Evolutionary conservation across 83 land plant genomes (phyloP).

Genomic region (Thuja plicata): DNA sequence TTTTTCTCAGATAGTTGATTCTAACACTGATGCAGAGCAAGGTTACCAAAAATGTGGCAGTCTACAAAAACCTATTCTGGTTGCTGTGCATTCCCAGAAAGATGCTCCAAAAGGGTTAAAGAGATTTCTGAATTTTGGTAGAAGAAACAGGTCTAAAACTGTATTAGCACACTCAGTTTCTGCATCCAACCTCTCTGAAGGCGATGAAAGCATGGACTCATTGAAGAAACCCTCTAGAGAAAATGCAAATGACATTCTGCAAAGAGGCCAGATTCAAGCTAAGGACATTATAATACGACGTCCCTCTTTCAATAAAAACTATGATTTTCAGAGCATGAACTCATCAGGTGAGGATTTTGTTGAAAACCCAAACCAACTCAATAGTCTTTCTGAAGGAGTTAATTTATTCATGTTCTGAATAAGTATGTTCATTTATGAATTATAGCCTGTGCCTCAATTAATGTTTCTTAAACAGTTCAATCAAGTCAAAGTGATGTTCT

Average conservation of each 20-base stretch:
- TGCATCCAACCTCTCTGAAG: constrained; percentile 19
- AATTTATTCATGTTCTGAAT: background rate
- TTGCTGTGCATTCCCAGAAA: constrained; percentile 45
- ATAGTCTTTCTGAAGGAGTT: background rate
- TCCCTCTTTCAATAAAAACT: background rate
- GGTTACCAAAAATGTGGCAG: constrained; percentile 73
- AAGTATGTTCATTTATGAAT: background rate
- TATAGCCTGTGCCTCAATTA: background rate
- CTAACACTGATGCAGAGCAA: constrained; percentile 46
- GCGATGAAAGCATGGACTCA: background rate
- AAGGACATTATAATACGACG: background rate
- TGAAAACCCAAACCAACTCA: background rate
- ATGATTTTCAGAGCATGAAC: background rate
- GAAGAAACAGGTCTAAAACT: constrained; percentile 57
- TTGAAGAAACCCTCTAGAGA: background rate
- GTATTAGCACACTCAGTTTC: constrained; percentile 55
- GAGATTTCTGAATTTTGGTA: constrained; percentile 73
- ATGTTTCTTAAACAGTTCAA: background rate
- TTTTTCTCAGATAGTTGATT: constrained; percentile 35
- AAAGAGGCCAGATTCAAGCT: background rate
- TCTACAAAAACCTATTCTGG: constrained; percentile 48
- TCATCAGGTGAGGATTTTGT: background rate
- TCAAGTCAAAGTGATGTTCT: background rate
- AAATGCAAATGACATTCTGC: background rate
- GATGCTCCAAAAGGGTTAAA: constrained; percentile 79